Conservation (phyloP, 768 basidiomycete genomes). For the Rhodosporidiobolus sp. region DNA sequence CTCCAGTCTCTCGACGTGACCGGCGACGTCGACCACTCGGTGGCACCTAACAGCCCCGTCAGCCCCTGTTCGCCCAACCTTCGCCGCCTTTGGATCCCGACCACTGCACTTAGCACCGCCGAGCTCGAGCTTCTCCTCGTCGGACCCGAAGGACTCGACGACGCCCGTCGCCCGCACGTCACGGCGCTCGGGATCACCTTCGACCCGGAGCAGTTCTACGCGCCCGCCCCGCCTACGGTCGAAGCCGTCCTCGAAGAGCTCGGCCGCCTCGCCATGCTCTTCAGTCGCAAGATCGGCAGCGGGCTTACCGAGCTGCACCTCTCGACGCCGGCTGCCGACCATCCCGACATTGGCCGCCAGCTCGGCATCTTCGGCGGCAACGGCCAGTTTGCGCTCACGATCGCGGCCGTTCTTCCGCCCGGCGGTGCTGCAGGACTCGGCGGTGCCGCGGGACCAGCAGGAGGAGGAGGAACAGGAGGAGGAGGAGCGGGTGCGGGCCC, state of each 20-base stretch:
- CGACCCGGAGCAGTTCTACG: conserved; percentile 5
- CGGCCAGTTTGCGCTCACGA: too few relatives aligned
- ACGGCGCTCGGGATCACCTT: conserved; percentile 20
- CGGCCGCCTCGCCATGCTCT: not conserved
- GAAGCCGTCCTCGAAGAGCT: not conserved
- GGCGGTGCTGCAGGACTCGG: not conserved
- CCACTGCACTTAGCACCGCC: not conserved
- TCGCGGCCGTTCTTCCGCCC: not conserved
- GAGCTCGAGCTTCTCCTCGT: conserved; percentile 2
- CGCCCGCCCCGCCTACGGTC: not conserved
- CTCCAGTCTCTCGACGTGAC: conserved; percentile 9
- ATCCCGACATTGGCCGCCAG: not conserved
- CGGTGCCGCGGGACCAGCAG: too few relatives aligned
- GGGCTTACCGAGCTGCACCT: not conserved
- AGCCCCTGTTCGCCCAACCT: not conserved
- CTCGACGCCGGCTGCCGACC: conserved; percentile 3
- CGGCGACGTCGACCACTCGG: conserved; percentile 13
- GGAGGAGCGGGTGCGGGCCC: too few relatives aligned
- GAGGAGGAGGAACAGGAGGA: too few relatives aligned
- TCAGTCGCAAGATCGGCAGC: not conserved
- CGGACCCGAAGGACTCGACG: not conserved
- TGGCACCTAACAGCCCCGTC: not conserved
- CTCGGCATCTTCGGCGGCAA: too few relatives aligned
- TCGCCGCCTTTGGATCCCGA: conserved; percentile 17
- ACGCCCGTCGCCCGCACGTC: not conserved